Evolutionary conservation across 768 basidiomycete species (phyloP), one percentile per base, ranked within the genome.

Genomic region (Lentinula detonsa): DNA sequence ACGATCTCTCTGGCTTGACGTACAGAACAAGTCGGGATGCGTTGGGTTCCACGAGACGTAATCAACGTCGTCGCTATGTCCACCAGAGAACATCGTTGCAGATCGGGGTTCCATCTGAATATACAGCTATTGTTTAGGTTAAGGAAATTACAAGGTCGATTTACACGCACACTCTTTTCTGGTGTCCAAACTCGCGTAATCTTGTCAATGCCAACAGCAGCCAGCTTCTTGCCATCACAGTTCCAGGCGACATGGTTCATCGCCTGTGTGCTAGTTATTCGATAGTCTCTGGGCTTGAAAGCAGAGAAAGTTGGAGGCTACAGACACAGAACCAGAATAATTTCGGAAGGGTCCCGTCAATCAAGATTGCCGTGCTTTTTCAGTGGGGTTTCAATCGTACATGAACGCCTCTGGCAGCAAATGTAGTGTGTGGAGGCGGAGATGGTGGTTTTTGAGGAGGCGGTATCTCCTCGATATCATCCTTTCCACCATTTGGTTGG

Each of bases 1-100:
- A 64, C 85, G 78, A 65, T 93, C 91, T 66, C 83, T 87, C 68
- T 86, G 84, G 65, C 90, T 86, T 15, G 89, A 90, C 0, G 91
- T 86, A 62, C 87, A 91, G 68, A 93, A 90, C 15, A 91, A 73
- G 42, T 92, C 91, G 4, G 91, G 89, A 65, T 93, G 90, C 2
- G 87, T 88, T 1, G 91, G 91, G 69, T 91, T 91, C 90, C 91
- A 93, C 7, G 89, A 84, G 45, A 92, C 74, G 62, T 91, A 85
- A 66, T 93, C 91, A n/a, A 88, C 86, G 49, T 91, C 90, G 59
- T 90, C 89, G 2, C 81, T 78, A 64, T 92, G 91, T 6, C 84
- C 90, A 21, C 90, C 88, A 0, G 85, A 80, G 61, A 84, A 90
- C 15, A 81, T 75, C 1, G 81, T 75, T 15, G 90, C 87, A 15